Evolutionary conservation across 1,284 basidiomycete species (phyloP).

Genomic region (Golubevia sp.): DNA sequence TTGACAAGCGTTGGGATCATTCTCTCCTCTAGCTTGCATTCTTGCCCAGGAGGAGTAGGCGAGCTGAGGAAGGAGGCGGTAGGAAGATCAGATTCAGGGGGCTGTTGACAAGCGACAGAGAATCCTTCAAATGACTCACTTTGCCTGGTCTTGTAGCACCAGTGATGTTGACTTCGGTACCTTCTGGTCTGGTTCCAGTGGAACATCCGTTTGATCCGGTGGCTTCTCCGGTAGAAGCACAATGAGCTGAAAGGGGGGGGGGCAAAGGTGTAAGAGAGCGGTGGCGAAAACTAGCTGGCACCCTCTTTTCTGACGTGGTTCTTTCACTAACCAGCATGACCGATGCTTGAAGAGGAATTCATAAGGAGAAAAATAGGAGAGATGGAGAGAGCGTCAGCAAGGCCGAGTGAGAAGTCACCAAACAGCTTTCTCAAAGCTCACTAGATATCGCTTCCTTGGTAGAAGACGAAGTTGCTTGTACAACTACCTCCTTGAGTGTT

Average conservation of each 20-base stretch:
- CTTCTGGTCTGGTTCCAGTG: slow-evolving; percentile 25
- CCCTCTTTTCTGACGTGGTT: too few relatives aligned
- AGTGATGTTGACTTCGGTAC: slow-evolving; percentile 27
- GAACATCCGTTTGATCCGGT: slow-evolving; percentile 30
- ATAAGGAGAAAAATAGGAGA: too few relatives aligned
- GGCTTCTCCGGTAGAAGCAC: slow-evolving; percentile 22
- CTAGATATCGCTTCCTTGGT: slow-evolving; percentile 26
- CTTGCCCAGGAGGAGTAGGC: slow-evolving; percentile 33
- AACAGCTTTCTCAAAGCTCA: too few relatives aligned
- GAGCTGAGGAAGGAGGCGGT: slow-evolving; percentile 3
- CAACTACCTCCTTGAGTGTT: slow-evolving; percentile 28
- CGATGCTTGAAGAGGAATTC: slow-evolving; percentile 7
- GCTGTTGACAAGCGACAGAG: too few relatives aligned
- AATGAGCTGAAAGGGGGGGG: slow-evolving; percentile 16
- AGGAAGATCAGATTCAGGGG: neutral
- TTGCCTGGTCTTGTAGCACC: slow-evolving; percentile 26
- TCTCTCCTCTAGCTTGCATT: slow-evolving; percentile 32
- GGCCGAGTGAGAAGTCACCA: neutral
- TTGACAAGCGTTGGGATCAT: slow-evolving; percentile 26
- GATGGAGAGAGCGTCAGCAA: too few relatives aligned
- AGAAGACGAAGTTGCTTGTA: slow-evolving; percentile 36
- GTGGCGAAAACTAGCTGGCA: too few relatives aligned
- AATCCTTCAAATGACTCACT: neutral
- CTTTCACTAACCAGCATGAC: slow-evolving; percentile 15
- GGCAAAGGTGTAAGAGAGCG: too few relatives aligned